phyloP scores from a whole-genome alignment of 1,284 basidiomycete species.

The Cutaneotrichosporon sp. region DNA sequence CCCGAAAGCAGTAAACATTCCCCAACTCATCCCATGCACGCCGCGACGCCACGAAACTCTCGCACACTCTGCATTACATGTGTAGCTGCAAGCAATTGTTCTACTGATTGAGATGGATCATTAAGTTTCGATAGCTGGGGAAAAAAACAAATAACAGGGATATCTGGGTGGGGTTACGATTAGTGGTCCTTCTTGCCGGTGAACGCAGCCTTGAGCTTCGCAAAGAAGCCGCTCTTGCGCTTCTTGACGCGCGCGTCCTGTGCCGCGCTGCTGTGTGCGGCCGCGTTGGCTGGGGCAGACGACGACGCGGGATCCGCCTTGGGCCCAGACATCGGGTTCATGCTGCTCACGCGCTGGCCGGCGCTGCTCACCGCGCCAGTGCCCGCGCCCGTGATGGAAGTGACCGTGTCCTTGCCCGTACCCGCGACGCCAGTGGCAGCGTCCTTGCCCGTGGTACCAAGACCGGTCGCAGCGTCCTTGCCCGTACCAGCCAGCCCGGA shows the following conservation, averaged over 20 bases:
- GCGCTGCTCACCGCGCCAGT: not conserved
- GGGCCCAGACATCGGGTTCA: not conserved
- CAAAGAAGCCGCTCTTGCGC: conserved; percentile 27
- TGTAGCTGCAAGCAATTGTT: no score
- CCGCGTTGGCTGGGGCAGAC: not conserved
- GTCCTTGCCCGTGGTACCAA: not conserved
- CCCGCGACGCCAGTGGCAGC: not conserved
- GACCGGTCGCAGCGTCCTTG: not conserved
- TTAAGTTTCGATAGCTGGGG: no score
- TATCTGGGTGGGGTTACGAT: no score
- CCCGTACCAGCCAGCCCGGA: not conserved
- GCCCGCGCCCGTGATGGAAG: not conserved
- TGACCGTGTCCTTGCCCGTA: conserved; percentile 4
- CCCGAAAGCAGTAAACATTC: not conserved
- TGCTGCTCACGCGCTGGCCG: not conserved
- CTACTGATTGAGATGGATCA: no score
- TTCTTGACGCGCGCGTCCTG: conserved; percentile 15
- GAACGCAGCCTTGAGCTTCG: conserved; percentile 19
- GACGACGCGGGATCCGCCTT: not conserved
- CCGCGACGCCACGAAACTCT: no score
- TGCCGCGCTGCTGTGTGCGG: not conserved
- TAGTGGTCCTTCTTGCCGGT: conserved; percentile 7
- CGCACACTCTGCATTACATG: no score
- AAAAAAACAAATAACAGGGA: no score
- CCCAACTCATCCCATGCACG: not conserved